Evolutionary conservation across 768 basidiomycete genomes (phyloP), one percentile per base, ranked within the genome.

Genomic region (Leucosporidium yakuticum): DNA sequence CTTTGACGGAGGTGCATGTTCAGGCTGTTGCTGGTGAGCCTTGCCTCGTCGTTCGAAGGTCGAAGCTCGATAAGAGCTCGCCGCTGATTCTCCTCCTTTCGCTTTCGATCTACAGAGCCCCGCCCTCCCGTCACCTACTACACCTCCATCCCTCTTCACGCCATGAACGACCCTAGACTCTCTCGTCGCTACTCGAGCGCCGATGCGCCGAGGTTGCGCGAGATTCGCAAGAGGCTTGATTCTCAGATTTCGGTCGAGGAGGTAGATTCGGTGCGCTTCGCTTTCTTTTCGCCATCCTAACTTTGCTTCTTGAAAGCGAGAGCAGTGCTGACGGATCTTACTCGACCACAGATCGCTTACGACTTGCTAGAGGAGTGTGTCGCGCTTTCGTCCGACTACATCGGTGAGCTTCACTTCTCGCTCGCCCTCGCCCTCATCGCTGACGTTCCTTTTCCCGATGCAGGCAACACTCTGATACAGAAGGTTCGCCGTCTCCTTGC

Each of bases 331-430:
- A 11, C 34, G 2, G n/a, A 29, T 0, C 21, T 12, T 9, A 8
- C 17, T 32, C 31, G 12, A 17, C 34, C 4, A 7, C 57, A 87
- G 77, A 87, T 96, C 61, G 90, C 91, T 4, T 83, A 83, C 57
- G 94, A 98, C 76, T 87, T 97, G 78, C 82, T 98, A 70, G 93
- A 97, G 74, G 96, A 98, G 77, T 89, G 91, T 69, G 92, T 95
- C 20, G 91, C 94, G 78, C 84, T 99, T 66, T 88, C 95, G 20
- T 93, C 91, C 48, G 95, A 99, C 78, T 98, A 96, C 88, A 88
- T 99, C 73, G 96, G 58, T 47, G 44, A 60, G 39, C 15, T 25
- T 2, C n/a, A 3, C 9, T 6, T n/a, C 23, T 21, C 36, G 58
- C 19, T 11, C n/a, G n/a, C 8, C 5, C 14, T 36, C 2, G 25